phyloP scores from a whole-genome alignment of 495 filamentous ascomycete genomes.

The Xylaria sp. region DNA sequence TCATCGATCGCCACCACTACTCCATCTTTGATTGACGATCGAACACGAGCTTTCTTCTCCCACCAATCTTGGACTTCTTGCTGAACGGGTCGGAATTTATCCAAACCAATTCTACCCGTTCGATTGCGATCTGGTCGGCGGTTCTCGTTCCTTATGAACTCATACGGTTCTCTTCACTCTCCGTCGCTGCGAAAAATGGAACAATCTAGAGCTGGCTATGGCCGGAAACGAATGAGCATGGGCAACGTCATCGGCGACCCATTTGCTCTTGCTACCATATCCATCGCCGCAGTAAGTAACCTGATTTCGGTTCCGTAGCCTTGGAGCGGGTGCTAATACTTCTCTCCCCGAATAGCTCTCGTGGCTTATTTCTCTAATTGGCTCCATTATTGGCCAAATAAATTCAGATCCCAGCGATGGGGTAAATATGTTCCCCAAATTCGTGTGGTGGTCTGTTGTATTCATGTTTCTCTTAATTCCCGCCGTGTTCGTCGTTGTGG shows the following conservation, averaged over 20 bases:
- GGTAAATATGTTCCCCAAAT: constrained; percentile 70
- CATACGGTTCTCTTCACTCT: constrained; percentile 74
- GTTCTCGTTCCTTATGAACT: constrained; percentile 66
- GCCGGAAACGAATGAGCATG: constrained; percentile 68
- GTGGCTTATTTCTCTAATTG: constrained; percentile 91
- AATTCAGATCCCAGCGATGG: constrained; percentile 37
- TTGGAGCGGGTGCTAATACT: constrained; percentile 18
- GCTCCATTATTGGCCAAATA: constrained; percentile 78
- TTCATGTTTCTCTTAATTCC: constrained; percentile 84
- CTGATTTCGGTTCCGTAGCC: not conserved
- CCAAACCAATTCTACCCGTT: constrained; percentile 28
- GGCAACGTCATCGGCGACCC: constrained; percentile 95
- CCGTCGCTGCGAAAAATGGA: constrained; percentile 87
- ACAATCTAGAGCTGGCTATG: constrained; percentile 61
- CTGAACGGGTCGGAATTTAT: constrained; percentile 19
- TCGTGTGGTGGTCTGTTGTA: constrained; percentile 86
- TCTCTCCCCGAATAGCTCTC: constrained; percentile 68
- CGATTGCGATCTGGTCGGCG: constrained; percentile 19
- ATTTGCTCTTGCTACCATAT: constrained; percentile 92
- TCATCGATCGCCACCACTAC: not conserved
- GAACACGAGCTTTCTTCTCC: not conserved
- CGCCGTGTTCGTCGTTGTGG: constrained; percentile 80
- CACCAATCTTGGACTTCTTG: not conserved
- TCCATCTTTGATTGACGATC: constrained; percentile 3
- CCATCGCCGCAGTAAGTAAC: constrained; percentile 82